Base-by-base conservation (phyloP, 2,329 filamentous ascomycete genomes). In the Macrophomina pseudophaseolina region DNA sequence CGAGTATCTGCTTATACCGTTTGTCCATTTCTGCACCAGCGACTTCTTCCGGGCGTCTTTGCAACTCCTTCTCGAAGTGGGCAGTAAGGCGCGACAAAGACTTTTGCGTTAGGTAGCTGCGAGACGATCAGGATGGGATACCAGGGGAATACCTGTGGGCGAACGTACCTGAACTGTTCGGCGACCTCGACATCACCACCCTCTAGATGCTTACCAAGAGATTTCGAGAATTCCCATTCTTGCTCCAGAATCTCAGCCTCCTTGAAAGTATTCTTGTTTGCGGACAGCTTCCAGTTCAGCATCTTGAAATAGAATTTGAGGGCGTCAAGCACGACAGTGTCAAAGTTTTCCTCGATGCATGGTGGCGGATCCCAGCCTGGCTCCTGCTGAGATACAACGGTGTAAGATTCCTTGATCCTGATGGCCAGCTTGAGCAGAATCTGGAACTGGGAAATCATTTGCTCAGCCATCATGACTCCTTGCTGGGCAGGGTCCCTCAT, bases 261-360 rank as follows among this genome's bases (percentile, higher is more conserved):
- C 76, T 98, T 98, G 86, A 99, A 99, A 0, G 94, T 97, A 80
- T 98, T 99, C 78, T 97, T 98, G 83, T 98, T 98, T 66, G 93
- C 92, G 72, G 91, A 94, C 64, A 99, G 83, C 79, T 98, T 98
- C 93, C 94, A 98, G 76, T 98, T 97, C 52, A 99, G 84, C 87
- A 99, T 94, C 78, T 94, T 95, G 85, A 99, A 99, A 80, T 99
- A 99, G 78, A 97, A 98, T 77, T 94, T 96, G 72, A 99, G 83
- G 0, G 94, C 94, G 74, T 97, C 94, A 51, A 99, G 81, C 9
- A 98, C 92, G 18, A 96, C 92, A 40, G 90, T 87, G 75, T 98
- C 95, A 74, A 98, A 99, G 49, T 93, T 93, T 75, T 99, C 95
- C 75, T 98, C 95, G 70, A 99, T 96, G 79, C 94, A 97, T 8